phyloP scores from a whole-genome alignment of 129 eudicot species.

The Dittrichia graveolens region DNA sequence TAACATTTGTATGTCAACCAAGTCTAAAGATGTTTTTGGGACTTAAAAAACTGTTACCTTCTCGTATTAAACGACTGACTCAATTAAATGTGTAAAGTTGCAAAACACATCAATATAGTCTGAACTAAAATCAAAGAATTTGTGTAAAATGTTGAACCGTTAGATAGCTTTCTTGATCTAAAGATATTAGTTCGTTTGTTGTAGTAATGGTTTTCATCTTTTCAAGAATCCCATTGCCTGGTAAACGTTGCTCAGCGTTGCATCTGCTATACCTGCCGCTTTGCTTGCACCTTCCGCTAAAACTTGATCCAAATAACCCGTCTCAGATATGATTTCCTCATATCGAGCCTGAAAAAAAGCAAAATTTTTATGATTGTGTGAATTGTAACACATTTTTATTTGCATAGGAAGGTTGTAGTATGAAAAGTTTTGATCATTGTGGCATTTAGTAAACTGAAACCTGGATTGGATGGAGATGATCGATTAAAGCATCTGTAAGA shows the following conservation, averaged over 20 bases:
- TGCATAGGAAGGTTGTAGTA: neutral
- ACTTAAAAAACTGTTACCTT: neutral
- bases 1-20: too few relatives aligned
- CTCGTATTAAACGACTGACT: too few relatives aligned
- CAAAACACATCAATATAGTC: neutral
- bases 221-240: constrained; percentile 92
- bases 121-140: too few relatives aligned
- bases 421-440: neutral
- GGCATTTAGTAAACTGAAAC: constrained; percentile 36
- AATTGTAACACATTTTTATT: neutral
- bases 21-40: too few relatives aligned
- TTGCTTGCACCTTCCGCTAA: constrained; percentile 88
- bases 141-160: neutral
- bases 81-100: constrained; percentile 10
- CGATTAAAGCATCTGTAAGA: constrained; percentile 80
- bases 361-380: constrained; percentile 5
- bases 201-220: constrained; percentile 34
- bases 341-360: constrained; percentile 59
- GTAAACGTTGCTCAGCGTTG: constrained; percentile 62
- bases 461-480: constrained; percentile 91
- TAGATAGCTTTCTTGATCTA: neutral
- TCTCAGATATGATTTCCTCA: constrained; percentile 72
- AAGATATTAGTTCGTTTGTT: constrained; percentile 5
- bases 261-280: constrained; percentile 82
- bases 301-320: constrained; percentile 61